Evolutionary conservation across 2,329 filamentous ascomycete species (phyloP), one percentile per base, ranked within the genome.

Genomic region (Aspergillus sp.): DNA sequence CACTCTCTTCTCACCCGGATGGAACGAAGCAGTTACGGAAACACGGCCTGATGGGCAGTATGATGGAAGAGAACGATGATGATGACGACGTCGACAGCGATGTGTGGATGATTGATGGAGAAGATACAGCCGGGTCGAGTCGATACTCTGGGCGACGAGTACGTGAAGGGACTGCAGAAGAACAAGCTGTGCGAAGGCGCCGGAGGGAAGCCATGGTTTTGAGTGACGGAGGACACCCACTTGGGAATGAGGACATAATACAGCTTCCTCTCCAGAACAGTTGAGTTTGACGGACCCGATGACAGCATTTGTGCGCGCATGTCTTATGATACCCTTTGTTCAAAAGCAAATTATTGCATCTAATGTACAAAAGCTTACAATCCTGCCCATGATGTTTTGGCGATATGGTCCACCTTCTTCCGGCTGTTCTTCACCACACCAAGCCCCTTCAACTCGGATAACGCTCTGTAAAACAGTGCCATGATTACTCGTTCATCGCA

Each of bases 331-430:
- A 47, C 44, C 43, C 41, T 35, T 44, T 41, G 17, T 13, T 39
- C 17, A 19, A 37, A 37, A 19, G 13, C 15, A 43, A 12, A 42
- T 48, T 41, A 44, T 35, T 46, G 44, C 41, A 39, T 54, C 48
- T 47, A 44, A 47, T 48, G 52, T 46, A 60, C 39, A 61, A 48
- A 7, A 41, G 5, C 7, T 45, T 61, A 69, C 35, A 69, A 45
- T 1, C 91, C 93, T 65, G 86, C 90, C 82, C 84, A 88, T 45
- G 77, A 73, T 32, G 90, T 76, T 74, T 96, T 97, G 35, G 88
- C 84, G 57, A 97, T 74, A 69, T 97, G 91, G 65, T 97, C 93
- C 20, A 84, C 82, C 75, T 95, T 95, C 75, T 90, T 95, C 70
- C 85, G 87, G 62, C 86, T 97, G 52, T 80, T 78, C 73, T 93